Evolutionary conservation across 108 stramenopile genomes (phyloP).

Genomic region (Conticribra guillardii): DNA sequence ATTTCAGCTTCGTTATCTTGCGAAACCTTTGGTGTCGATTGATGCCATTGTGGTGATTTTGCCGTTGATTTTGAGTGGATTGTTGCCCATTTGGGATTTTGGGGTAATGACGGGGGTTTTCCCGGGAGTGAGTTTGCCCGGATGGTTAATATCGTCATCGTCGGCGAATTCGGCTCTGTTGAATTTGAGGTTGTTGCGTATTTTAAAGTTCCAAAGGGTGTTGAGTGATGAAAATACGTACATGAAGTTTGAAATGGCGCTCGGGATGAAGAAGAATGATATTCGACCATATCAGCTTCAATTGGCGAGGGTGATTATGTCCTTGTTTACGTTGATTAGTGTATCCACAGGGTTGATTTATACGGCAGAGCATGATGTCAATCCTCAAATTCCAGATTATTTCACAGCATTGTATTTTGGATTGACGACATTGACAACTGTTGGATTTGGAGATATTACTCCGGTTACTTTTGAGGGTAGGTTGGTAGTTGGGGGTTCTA

Average conservation of each 20-base stretch:
- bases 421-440: slow-evolving; percentile 76
- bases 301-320: slow-evolving; percentile 72
- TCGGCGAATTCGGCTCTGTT: slow-evolving; percentile 54
- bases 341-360: slow-evolving; percentile 83
- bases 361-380: slow-evolving; percentile 72
- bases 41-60: slow-evolving; percentile 58
- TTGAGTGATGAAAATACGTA: slow-evolving; percentile 67
- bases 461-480: slow-evolving; percentile 74
- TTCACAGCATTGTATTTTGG: slow-evolving; percentile 87
- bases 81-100: slow-evolving; percentile 43
- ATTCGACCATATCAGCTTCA: slow-evolving; percentile 73
- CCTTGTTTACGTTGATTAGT: slow-evolving; percentile 74
- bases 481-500: slow-evolving; percentile 67
- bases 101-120: slow-evolving; percentile 39
- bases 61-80: slow-evolving; percentile 37
- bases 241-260: slow-evolving; percentile 59
- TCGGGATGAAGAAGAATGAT: slow-evolving; percentile 57
- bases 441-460: slow-evolving; percentile 83
- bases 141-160: slow-evolving; percentile 36
- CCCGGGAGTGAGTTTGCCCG: slow-evolving; percentile 38
- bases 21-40: slow-evolving; percentile 56
- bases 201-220: slow-evolving; percentile 80
- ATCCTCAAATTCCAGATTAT: slow-evolving; percentile 76
- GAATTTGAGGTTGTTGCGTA: slow-evolving; percentile 66
- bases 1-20: slow-evolving; percentile 52